A percentile compares a stretch with the other conserved stretches of the same genome.
Conservation (phyloP, 345 rosid genomes). For the Lumnitzera littorea region DNA sequence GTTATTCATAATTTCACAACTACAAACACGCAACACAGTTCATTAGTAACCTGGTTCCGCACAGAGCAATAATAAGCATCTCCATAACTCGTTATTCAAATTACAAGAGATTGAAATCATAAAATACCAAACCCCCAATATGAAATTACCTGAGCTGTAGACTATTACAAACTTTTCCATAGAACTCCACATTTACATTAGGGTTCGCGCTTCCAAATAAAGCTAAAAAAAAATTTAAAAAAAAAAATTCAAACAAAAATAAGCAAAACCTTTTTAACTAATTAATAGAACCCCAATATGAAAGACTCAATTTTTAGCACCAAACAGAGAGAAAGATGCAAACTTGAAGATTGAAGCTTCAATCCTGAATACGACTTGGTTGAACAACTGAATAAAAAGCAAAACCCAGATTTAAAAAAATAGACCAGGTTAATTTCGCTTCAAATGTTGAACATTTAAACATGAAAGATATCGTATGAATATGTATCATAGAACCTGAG, state of each 20-base stretch:
- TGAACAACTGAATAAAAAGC: slow-evolving; percentile 41
- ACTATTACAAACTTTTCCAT: slow-evolving; percentile 57
- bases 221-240: slow-evolving; percentile 39
- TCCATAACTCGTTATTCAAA: background rate
- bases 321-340: slow-evolving; percentile 13
- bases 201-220: slow-evolving; percentile 41
- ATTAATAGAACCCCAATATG: background rate
- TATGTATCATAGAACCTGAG: slow-evolving; percentile 27
- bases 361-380: slow-evolving; percentile 67
- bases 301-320: background rate
- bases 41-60: too few relatives aligned
- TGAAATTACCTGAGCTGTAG: slow-evolving; percentile 50
- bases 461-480: background rate
- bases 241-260: slow-evolving; percentile 6
- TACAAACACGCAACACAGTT: too few relatives aligned
- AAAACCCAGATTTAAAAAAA: background rate
- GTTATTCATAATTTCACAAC: too few relatives aligned
- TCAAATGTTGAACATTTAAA: background rate
- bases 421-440: background rate
- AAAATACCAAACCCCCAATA: background rate
- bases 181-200: slow-evolving; percentile 61
- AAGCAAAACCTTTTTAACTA: background rate
- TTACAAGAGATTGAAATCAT: too few relatives aligned
- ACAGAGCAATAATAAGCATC: too few relatives aligned
- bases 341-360: slow-evolving; percentile 62